phyloP scores from a whole-genome alignment of 2,329 filamentous ascomycete species.

The Pseudophaeomoniella oleicola region DNA sequence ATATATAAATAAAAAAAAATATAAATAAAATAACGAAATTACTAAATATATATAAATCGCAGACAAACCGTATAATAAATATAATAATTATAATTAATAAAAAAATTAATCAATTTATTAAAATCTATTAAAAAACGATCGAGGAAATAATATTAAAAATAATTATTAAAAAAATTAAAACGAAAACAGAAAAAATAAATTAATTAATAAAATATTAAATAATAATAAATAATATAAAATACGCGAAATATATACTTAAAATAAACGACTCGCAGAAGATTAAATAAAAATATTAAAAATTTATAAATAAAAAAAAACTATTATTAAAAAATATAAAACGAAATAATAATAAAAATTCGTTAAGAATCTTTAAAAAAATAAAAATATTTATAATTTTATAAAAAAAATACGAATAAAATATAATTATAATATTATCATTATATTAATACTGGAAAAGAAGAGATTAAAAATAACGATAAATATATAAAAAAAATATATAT shows the following conservation, averaged over 20 bases:
- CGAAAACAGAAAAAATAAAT: neutral
- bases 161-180: no score
- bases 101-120: neutral
- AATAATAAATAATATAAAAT: neutral
- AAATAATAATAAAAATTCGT: neutral
- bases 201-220: neutral
- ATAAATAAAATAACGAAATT: constrained; percentile 3
- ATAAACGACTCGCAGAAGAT: neutral
- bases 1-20: constrained; percentile 1
- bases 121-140: neutral
- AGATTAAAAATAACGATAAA: constrained; percentile 1
- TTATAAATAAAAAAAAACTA: neutral
- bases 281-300: neutral
- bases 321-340: neutral
- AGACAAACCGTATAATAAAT: constrained; percentile 1
- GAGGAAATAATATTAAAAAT: neutral
- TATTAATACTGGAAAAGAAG: neutral
- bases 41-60: constrained; percentile 1
- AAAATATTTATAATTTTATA: neutral
- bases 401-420: neutral
- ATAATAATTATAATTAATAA: constrained; percentile 1
- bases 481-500: neutral
- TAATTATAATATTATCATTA: no score
- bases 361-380: neutral
- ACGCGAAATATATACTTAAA: neutral